Conservation (phyloP, 2,329 filamentous ascomycete species). For the Pseudogymnoascus sp. region DNA sequence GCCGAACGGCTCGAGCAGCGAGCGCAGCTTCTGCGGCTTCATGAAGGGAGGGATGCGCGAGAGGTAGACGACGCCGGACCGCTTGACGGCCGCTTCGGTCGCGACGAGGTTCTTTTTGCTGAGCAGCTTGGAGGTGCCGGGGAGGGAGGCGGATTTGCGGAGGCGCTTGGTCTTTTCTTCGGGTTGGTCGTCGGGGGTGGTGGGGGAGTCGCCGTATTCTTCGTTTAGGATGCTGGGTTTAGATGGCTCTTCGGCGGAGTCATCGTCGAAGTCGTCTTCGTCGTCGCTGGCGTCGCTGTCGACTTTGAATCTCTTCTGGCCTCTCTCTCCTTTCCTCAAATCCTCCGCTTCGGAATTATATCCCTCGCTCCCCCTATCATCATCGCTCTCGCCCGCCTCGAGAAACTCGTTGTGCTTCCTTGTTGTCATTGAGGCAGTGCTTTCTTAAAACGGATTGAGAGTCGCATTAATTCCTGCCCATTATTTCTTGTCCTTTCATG, state of each 20-base stretch:
- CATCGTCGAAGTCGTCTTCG: slow-evolving; percentile 23
- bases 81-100: slow-evolving; percentile 55
- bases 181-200: slow-evolving; percentile 16
- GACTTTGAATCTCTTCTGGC: slow-evolving; percentile 56
- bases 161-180: slow-evolving; percentile 18
- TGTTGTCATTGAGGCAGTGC: slow-evolving; percentile 44
- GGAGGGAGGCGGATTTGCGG: slow-evolving; percentile 30
- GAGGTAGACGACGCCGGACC: slow-evolving; percentile 74
- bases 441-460: not conserved
- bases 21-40: slow-evolving; percentile 70
- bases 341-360: slow-evolving; percentile 62
- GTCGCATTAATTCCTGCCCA: not conserved
- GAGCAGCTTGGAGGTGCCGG: slow-evolving; percentile 45
- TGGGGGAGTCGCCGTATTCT: slow-evolving; percentile 24
- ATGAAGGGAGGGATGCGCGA: slow-evolving; percentile 82
- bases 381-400: slow-evolving; percentile 50
- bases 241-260: slow-evolving; percentile 19
- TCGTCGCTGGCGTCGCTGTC: slow-evolving; percentile 34
- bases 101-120: slow-evolving; percentile 60
- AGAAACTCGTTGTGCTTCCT: slow-evolving; percentile 68
- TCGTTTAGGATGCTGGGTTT: slow-evolving; percentile 22
- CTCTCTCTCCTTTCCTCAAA: slow-evolving; percentile 54
- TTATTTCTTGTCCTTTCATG: not conserved
- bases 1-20: slow-evolving; percentile 67
- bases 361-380: slow-evolving; percentile 38